Evolutionary conservation across 2,329 filamentous ascomycete species (phyloP).

Genomic region (Thelonectria rubi): DNA sequence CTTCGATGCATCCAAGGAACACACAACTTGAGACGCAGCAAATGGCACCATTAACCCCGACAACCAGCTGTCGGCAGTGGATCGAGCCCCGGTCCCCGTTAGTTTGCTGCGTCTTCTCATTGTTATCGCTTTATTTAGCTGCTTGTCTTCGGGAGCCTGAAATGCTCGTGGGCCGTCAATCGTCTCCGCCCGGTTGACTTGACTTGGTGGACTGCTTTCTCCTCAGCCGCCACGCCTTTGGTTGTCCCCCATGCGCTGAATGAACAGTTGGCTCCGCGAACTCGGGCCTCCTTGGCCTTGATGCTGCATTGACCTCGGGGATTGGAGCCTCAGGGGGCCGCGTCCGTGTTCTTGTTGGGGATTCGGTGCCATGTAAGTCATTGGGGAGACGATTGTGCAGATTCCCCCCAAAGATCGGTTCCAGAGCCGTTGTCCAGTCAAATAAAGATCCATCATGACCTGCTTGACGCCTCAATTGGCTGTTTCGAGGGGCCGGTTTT

Average conservation of each 20-base stretch:
- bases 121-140: conserved; percentile 19
- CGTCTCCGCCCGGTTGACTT: conserved; percentile 1
- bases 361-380: not conserved
- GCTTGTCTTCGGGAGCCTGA: conserved; percentile 10
- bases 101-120: conserved; percentile 17
- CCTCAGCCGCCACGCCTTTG: conserved; percentile 8
- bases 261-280: conserved; percentile 10
- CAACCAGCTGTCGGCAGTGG: conserved; percentile 37
- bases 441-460: conserved; percentile 1
- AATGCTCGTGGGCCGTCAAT: conserved; percentile 5
- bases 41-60: conserved; percentile 39
- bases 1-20: conserved; percentile 28
- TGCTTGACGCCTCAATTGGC: conserved; percentile 15
- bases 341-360: conserved; percentile 12
- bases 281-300: conserved; percentile 4
- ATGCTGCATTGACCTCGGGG: conserved; percentile 15
- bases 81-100: conserved; percentile 31
- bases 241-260: not conserved
- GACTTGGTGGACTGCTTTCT: not conserved
- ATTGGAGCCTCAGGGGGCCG: conserved; percentile 14
- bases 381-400: not conserved
- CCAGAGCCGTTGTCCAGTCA: conserved; percentile 24
- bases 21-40: conserved; percentile 30
- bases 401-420: conserved; percentile 5
- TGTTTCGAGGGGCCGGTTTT: conserved; percentile 2